These are phyloP conservation scores for Mycena capillaripes DNA, from an alignment of 768 basidiomycete species.

Conservation along the genomic window DNA sequence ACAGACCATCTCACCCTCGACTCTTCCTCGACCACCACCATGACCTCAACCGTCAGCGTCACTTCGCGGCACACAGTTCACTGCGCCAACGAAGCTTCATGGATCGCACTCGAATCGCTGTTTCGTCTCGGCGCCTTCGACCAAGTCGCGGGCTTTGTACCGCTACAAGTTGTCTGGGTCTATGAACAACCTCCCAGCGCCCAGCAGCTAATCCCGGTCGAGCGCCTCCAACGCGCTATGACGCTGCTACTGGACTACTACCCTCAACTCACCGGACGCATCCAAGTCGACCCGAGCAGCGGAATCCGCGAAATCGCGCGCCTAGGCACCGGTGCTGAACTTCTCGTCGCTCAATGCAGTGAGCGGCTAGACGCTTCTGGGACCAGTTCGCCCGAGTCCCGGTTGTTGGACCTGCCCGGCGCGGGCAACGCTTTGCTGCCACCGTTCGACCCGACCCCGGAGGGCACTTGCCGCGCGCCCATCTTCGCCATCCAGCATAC, in stretches of 20 bases:
- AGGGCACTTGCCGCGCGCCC: constrained; percentile 6
- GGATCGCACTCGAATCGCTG: constrained; percentile 15
- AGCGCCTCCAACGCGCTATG: constrained; percentile 35
- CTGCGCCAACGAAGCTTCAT: constrained; percentile 24
- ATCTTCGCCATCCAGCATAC: constrained; percentile 39
- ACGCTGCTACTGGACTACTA: constrained; percentile 33
- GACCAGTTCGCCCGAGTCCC: neutral
- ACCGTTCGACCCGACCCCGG: constrained; percentile 32
- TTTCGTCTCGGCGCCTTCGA: constrained; percentile 36
- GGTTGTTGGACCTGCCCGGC: constrained; percentile 28
- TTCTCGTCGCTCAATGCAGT: constrained; percentile 33
- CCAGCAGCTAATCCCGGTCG: constrained; percentile 20
- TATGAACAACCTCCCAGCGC: constrained; percentile 11
- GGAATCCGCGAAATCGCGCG: constrained; percentile 22
- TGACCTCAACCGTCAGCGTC: constrained; percentile 9
- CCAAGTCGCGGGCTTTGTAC: constrained; percentile 31
- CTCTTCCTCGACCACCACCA: neutral
- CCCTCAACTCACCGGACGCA: constrained; percentile 36
- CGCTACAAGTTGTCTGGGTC: constrained; percentile 36
- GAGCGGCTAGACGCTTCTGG: constrained; percentile 27
- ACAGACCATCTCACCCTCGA: neutral
- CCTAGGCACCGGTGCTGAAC: constrained; percentile 33
- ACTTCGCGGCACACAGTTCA: constrained; percentile 14
- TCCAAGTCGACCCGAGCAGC: constrained; percentile 16
- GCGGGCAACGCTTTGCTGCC: constrained; percentile 35